Conservation (phyloP, 257 asterid genomes). For the Cordia subcordata region DNA sequence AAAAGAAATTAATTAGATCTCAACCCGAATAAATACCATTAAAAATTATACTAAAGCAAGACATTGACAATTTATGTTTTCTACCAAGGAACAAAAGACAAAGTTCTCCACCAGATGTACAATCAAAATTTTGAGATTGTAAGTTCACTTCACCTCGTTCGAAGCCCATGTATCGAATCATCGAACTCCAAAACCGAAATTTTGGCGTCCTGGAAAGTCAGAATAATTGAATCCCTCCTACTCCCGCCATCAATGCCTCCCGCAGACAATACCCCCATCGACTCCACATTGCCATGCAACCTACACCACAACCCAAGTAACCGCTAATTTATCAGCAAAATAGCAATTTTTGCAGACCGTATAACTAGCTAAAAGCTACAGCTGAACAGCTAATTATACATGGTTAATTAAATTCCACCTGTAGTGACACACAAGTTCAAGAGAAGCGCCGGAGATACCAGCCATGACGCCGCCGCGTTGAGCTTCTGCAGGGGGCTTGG, state of each 20-base stretch:
- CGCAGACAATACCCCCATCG: conserved; percentile 62
- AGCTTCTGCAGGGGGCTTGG: conserved; percentile 42
- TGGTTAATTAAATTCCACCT: conserved; percentile 37
- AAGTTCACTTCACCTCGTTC: conserved; percentile 58
- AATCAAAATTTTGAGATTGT: not conserved
- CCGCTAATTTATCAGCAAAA: not conserved
- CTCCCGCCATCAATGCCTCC: conserved; percentile 74
- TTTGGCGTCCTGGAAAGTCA: conserved; percentile 86
- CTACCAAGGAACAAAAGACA: not conserved
- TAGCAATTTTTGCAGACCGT: not conserved
- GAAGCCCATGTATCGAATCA: conserved; percentile 79
- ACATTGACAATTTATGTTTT: not conserved
- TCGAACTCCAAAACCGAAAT: conserved; percentile 88
- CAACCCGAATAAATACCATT: not conserved
- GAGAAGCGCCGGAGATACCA: conserved; percentile 73
- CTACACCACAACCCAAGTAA: conserved; percentile 27
- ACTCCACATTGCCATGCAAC: conserved; percentile 95
- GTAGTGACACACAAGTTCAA: conserved; percentile 82
- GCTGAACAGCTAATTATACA: not conserved
- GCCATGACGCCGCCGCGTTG: conserved; percentile 84
- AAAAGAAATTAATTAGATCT: not conserved
- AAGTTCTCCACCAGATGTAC: not conserved
- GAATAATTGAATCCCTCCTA: conserved; percentile 80
- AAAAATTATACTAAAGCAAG: too few species aligned
- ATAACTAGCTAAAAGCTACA: not conserved